phyloP scores from a whole-genome alignment of 768 basidiomycete species.

The Phallus indusiatus region DNA sequence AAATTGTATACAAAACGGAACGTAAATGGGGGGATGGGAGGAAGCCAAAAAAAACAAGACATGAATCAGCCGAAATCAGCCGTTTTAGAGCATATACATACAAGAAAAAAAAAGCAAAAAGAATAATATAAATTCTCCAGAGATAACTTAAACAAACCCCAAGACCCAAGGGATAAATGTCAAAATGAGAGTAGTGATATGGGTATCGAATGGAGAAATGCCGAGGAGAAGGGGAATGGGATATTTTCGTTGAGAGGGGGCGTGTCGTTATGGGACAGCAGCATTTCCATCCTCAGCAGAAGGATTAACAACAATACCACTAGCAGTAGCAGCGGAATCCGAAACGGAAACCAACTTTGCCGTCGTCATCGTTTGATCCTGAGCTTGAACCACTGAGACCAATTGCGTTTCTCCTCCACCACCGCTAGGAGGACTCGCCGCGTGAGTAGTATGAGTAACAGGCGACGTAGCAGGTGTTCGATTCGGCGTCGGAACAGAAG shows the following conservation, averaged over 20 bases:
- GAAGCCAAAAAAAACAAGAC: neutral
- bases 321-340: neutral
- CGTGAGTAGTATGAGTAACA: neutral
- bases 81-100: neutral
- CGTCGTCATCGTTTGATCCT: neutral
- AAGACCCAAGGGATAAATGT: too few relatives aligned
- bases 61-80: neutral
- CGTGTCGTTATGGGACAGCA: too few relatives aligned
- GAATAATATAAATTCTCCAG: neutral
- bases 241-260: too few relatives aligned
- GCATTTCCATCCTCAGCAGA: too few relatives aligned
- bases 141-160: neutral
- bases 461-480: neutral
- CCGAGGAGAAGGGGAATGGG: too few relatives aligned
- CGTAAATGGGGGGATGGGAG: neutral
- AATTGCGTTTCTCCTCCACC: neutral
- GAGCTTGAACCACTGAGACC: neutral
- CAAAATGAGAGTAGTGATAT: neutral
- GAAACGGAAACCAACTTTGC: neutral
- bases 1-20: too few relatives aligned
- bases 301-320: too few relatives aligned
- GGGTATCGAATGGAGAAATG: neutral
- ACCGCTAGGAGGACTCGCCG: neutral
- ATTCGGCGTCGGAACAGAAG: neutral
- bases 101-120: neutral